A percentile compares a stretch with the other conserved stretches of the same genome.
Evolutionary conservation across 768 basidiomycete species (phyloP).

Genomic region (Pulveroboletus frians): DNA sequence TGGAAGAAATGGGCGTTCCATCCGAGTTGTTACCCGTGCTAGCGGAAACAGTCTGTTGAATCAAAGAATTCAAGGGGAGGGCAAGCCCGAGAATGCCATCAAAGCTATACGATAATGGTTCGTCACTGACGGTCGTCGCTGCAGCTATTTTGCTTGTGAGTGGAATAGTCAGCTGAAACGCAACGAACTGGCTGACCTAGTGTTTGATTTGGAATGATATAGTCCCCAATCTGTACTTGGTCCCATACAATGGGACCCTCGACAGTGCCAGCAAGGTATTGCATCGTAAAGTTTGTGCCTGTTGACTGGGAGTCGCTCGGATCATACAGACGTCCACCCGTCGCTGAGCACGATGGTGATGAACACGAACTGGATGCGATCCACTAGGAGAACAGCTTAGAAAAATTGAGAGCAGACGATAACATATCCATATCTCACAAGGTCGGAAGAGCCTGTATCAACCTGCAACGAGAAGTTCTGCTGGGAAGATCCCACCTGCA

Average conservation of each 20-base stretch:
- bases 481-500: constrained; percentile 44
- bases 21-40: constrained; percentile 47
- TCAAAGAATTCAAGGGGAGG: constrained; percentile 67
- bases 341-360: constrained; percentile 45
- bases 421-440: constrained; percentile 45
- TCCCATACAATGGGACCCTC: constrained; percentile 71
- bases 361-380: constrained; percentile 64
- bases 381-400: constrained; percentile 48
- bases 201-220: constrained; percentile 60
- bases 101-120: constrained; percentile 55
- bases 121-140: constrained; percentile 46
- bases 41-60: constrained; percentile 47
- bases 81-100: constrained; percentile 72
- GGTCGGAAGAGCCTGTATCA: constrained; percentile 79
- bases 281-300: constrained; percentile 41
- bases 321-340: constrained; percentile 50
- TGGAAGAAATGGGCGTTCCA: constrained; percentile 63
- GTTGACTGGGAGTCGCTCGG: constrained; percentile 45
- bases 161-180: not conserved
- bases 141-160: constrained; percentile 42
- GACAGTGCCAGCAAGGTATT: constrained; percentile 56
- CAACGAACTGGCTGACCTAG: constrained; percentile 43
- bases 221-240: constrained; percentile 54
- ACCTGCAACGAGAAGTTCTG: constrained; percentile 63
- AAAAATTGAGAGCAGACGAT: not conserved